A percentile compares a stretch with the other conserved stretches of the same genome.
These are phyloP conservation scores for Mixia osmundae DNA, from an alignment of 1,284 basidiomycete species.

Conservation along the genomic window DNA sequence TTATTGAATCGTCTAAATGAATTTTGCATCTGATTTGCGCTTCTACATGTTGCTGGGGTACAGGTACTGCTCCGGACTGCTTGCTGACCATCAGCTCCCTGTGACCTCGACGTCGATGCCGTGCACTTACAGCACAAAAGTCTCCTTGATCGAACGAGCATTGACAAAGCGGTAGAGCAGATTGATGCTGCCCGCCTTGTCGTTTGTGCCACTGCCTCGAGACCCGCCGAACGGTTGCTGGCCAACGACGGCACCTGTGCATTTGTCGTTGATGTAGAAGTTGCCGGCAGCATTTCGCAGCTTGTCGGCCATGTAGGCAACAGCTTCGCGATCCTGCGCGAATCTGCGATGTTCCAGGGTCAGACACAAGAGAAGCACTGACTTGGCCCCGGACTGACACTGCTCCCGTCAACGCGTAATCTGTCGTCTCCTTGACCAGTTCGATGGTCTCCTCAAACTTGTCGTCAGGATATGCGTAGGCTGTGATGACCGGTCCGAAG, in stretches of 20 bases:
- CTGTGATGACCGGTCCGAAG: slow-evolving; percentile 88
- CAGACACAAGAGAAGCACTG: background rate
- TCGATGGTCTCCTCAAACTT: slow-evolving; percentile 66
- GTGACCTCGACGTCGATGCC: too few species aligned
- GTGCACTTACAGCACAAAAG: too few species aligned
- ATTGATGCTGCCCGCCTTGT: slow-evolving; percentile 86
- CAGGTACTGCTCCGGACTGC: too few species aligned
- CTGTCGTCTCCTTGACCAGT: slow-evolving; percentile 62
- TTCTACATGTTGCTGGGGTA: too few species aligned
- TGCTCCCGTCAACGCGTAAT: slow-evolving; percentile 74
- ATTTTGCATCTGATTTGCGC: too few species aligned
- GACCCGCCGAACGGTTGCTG: slow-evolving; percentile 95
- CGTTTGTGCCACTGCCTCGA: slow-evolving; percentile 83
- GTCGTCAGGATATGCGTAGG: slow-evolving; percentile 62
- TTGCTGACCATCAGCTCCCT: too few species aligned
- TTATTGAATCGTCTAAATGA: too few species aligned
- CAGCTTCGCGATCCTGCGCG: slow-evolving; percentile 47
- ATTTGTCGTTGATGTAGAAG: slow-evolving; percentile 77
- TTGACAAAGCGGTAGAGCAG: slow-evolving; percentile 34
- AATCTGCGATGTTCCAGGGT: slow-evolving; percentile 35
- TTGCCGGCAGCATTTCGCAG: slow-evolving; percentile 58
- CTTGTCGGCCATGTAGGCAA: slow-evolving; percentile 47
- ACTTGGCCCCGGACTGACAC: slow-evolving; percentile 35
- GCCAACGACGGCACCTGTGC: slow-evolving; percentile 75
- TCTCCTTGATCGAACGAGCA: slow-evolving; percentile 87